Evolutionary conservation across 371 early-diverging fungal species (phyloP), one percentile per base, ranked within the genome.

Genomic region (Mucor ambiguus): DNA sequence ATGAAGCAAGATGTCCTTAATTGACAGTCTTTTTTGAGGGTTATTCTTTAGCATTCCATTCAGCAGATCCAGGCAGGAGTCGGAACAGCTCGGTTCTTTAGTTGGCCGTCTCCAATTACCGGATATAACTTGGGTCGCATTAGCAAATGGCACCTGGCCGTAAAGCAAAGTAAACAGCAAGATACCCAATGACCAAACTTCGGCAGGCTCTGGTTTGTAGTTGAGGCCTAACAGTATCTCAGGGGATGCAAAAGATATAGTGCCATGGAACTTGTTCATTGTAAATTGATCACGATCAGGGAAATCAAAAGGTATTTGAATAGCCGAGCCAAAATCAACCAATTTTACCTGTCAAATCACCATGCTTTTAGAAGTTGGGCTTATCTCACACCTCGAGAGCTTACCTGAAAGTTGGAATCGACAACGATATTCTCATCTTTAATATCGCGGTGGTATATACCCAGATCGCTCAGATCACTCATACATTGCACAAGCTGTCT

Each of bases 251-350:
- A 74, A 74, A 1, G 65, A 30, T 26, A 70, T 22, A 16, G 74
- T 74, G 10, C 74, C 74, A 67, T 70, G 55, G 52, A 74, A 74
- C 24, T 63, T 58, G 14, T 33, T 52, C 24, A 72, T 59, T 58
- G 72, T 87, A 33, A 48, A 82, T 37, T 49, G 54, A 33, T 66
- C 46, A 37, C 64, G 58, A 52, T 41, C 58, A 26, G 60, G 35
- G 24, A 16, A 18, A 28, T 49, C 32, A 38, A 16, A 28, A 63
- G 62, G 63, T 52, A 69, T 46, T 41, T 60, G 57, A n/a, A 69
- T 63, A 29, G 73, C 73, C 48, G 73, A 61, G 26, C 91, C 91
- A 78, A 91, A 91, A 62, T 90, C 90, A 57, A 91, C 86, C 55
- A 91, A 61, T 60, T 73, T 73, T 49, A 73, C 62, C 72, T 72